Evolutionary conservation across 2,329 filamentous ascomycete species (phyloP).

Genomic region (Cercospora zeina): DNA sequence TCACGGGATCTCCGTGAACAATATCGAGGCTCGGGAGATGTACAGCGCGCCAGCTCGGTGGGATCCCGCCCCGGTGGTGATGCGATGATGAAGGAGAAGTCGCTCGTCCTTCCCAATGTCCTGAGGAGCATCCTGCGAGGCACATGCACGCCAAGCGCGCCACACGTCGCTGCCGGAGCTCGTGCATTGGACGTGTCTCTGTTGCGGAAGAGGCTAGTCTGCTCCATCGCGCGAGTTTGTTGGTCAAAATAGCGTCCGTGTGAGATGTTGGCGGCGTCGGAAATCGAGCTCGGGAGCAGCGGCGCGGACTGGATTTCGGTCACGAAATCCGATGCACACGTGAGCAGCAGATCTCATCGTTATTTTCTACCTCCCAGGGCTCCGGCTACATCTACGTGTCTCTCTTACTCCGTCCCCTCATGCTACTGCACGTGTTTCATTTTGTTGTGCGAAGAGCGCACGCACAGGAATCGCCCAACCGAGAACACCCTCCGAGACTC

Average conservation of each 20-base stretch:
- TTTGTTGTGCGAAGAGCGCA: background rate
- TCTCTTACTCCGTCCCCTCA: background rate
- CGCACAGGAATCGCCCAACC: background rate
- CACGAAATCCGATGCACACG: background rate
- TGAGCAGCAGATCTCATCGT: background rate
- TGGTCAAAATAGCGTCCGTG: constrained; percentile 10
- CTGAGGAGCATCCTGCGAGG: background rate
- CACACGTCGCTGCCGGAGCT: constrained; percentile 10
- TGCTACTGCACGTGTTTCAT: background rate
- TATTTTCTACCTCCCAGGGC: background rate
- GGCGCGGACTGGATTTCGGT: background rate
- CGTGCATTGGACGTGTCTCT: constrained; percentile 1
- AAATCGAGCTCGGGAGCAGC: constrained; percentile 1
- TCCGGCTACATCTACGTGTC: too few species aligned
- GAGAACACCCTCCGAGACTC: background rate
- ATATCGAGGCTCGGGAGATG: background rate
- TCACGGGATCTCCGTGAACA: background rate
- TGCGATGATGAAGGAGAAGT: background rate
- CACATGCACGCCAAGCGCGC: constrained; percentile 7
- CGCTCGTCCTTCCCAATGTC: background rate
- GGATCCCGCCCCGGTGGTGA: background rate
- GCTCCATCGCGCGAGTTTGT: constrained; percentile 12
- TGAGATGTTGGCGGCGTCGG: constrained; percentile 8
- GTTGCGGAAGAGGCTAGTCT: constrained; percentile 1
- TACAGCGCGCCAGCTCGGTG: background rate